A percentile compares a stretch with the other conserved stretches of the same genome.
These are phyloP conservation scores for Exophiala spinifera DNA, from an alignment of 2,329 filamentous ascomycete genomes.

Conservation along the genomic window DNA sequence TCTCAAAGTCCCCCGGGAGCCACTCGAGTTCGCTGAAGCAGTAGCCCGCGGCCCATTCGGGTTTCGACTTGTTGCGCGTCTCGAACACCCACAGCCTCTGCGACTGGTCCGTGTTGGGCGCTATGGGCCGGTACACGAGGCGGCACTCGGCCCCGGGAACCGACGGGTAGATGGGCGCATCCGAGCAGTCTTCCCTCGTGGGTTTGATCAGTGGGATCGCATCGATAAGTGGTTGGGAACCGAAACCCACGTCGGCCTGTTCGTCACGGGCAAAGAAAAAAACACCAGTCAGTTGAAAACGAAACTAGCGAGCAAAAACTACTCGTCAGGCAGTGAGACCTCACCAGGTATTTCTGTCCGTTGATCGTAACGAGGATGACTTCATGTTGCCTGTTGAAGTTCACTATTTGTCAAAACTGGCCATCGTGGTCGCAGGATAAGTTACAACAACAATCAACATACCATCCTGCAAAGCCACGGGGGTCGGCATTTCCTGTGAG, in stretches of 20 bases:
- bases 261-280: no score
- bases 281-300: no score
- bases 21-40: slow-evolving; percentile 66
- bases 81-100: slow-evolving; percentile 20
- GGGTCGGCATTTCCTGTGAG: slow-evolving; percentile 35
- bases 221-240: slow-evolving; percentile 30
- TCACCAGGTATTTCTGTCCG: slow-evolving; percentile 43
- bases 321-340: no score
- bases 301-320: no score
- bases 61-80: slow-evolving; percentile 12
- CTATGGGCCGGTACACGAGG: slow-evolving; percentile 48
- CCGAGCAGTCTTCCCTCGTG: neutral
- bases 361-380: slow-evolving; percentile 59
- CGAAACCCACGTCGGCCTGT: slow-evolving; percentile 26
- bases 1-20: slow-evolving; percentile 57
- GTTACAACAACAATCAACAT: slow-evolving; percentile 18
- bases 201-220: slow-evolving; percentile 29
- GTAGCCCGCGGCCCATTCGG: slow-evolving; percentile 58
- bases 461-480: slow-evolving; percentile 49
- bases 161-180: slow-evolving; percentile 35
- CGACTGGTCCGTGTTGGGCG: slow-evolving; percentile 15
- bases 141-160: slow-evolving; percentile 57
- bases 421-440: no score
- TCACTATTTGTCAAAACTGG: no score
- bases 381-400: slow-evolving; percentile 52